phyloP scores from a whole-genome alignment of 2,329 filamentous ascomycete species.

The Aspergillus neoniger region DNA sequence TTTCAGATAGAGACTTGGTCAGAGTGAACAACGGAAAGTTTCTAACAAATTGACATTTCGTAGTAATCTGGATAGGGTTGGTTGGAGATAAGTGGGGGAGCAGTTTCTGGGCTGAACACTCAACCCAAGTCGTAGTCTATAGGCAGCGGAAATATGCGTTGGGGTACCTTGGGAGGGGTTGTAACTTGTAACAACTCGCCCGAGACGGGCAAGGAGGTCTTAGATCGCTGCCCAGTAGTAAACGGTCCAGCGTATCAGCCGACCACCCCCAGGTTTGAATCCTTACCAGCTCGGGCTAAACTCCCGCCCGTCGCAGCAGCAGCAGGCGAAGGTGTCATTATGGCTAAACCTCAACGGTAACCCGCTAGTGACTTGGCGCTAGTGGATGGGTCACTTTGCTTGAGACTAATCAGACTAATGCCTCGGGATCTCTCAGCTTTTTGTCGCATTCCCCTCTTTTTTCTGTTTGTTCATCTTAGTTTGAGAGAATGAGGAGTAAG shows the following conservation, averaged over 20 bases:
- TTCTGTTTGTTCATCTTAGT: too few relatives aligned
- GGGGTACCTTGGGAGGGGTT: not conserved
- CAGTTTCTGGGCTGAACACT: too few relatives aligned
- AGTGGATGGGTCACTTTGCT: not conserved
- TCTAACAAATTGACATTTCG: too few relatives aligned
- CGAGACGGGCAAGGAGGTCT: too few relatives aligned
- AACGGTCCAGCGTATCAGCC: not conserved
- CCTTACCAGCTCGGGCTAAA: constrained; percentile 3
- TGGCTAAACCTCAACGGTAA: not conserved
- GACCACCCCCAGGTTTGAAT: not conserved
- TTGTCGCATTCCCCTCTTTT: not conserved
- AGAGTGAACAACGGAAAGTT: too few relatives aligned
- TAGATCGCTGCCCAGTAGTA: not conserved
- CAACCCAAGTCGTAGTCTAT: not conserved
- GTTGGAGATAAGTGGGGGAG: too few relatives aligned
- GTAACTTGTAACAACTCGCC: too few relatives aligned
- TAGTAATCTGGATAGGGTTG: too few relatives aligned
- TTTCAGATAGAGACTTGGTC: not conserved
- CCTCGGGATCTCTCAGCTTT: not conserved
- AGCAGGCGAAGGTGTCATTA: not conserved
- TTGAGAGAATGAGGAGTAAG: too few relatives aligned
- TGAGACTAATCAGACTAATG: not conserved
- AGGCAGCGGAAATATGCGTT: not conserved
- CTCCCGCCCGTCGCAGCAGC: constrained; percentile 2
- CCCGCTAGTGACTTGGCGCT: not conserved